Evolutionary conservation across 192 early-diverging fungal genomes (phyloP), one percentile per base, ranked within the genome.

Genomic region (Rhizoclosmatium globosum): DNA sequence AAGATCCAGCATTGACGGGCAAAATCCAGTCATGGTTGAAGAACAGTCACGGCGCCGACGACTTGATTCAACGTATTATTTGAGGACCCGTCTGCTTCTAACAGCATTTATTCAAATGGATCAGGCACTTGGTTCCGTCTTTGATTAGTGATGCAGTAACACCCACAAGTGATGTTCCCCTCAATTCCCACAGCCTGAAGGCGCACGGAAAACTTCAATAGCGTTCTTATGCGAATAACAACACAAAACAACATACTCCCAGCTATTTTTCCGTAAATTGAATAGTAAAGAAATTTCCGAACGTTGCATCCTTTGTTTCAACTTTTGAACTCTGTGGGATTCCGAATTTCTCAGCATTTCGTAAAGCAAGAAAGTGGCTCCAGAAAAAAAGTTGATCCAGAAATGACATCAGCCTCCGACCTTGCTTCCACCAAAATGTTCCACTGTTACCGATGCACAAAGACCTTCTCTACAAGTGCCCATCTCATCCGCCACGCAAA

Each of bases 221-320:
- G 53, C 53, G 11, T 56, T 56, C 19, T 56, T 56, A n/a, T 56
- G 53, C 53, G 53, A 56, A 56, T 56, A n/a, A 56, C 53, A 56
- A 56, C 53, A 9, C 9, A 56, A 0, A n/a, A 9, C 11, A 15
- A n/a, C 19, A 9, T n/a, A 15, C 19, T n/a, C 19, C 9, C 19
- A 56, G 11, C 53, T n/a, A 9, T n/a, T 56, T 56, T 15, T 56
- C 53, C 19, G 53, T 56, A 56, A 56, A 56, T 56, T 9, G 11
- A 56, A 56, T 56, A 56, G 31, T 31, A 31, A 31, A 31, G 31
- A 31, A 31, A 31, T 31, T 31, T 31, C 31, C 31, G 31, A 31
- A 31, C 31, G 31, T 31, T 31, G 31, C 31, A 31, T 0, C 31
- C 31, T 31, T 31, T 31, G 31, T 31, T 31, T 31, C 31, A 31